phyloP scores from a whole-genome alignment of 1,284 basidiomycete species.

The Phellinidium pouzarii region DNA sequence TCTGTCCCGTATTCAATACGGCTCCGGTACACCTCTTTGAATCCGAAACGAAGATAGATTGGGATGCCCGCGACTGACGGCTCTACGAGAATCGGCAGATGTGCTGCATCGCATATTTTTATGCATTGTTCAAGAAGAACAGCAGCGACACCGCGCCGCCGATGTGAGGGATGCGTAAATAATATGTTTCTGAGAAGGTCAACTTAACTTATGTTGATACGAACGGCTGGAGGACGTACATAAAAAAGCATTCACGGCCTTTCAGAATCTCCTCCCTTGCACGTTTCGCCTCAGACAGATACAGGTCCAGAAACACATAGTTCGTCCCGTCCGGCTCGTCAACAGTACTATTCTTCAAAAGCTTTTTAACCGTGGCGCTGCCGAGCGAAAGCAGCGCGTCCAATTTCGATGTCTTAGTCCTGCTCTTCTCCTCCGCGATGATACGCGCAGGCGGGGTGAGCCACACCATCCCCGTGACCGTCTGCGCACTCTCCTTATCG shows the following conservation, averaged over 20 bases:
- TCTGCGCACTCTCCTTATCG: too few relatives aligned
- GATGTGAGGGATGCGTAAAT: constrained; percentile 1
- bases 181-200: neutral
- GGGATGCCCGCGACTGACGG: neutral
- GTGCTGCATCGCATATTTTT: neutral
- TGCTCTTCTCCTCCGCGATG: too few relatives aligned
- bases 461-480: neutral
- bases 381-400: neutral
- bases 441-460: neutral
- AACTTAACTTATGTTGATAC: neutral
- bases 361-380: too few relatives aligned
- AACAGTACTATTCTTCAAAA: too few relatives aligned
- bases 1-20: neutral
- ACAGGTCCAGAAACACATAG: neutral
- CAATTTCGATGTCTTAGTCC: neutral
- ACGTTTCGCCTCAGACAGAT: neutral
- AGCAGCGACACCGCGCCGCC: neutral
- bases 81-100: neutral
- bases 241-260: neutral
- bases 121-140: neutral
- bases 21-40: neutral
- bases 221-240: neutral
- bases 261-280: neutral
- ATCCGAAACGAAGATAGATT: neutral
- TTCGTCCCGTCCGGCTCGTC: neutral